Conservation (phyloP, 2,329 filamentous ascomycete genomes). For the Fusarium sp. region DNA sequence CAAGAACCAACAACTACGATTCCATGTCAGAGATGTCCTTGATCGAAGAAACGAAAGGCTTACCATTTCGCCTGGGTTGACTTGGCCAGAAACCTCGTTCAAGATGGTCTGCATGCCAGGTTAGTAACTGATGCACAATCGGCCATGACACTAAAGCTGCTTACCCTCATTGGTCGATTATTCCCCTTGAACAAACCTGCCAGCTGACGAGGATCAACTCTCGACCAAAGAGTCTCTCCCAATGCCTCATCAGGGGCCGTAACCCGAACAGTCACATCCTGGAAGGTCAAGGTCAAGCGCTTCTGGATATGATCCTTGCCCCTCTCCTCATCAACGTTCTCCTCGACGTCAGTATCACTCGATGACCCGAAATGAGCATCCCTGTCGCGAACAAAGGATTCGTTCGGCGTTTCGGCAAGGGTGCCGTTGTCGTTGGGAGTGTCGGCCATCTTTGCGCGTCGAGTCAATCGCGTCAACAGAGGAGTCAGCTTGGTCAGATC, state of each 20-base stretch:
- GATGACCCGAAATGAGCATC: constrained; percentile 21
- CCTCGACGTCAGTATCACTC: constrained; percentile 37
- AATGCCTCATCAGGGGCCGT: constrained; percentile 34
- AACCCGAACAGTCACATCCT: constrained; percentile 33
- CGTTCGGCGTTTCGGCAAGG: neutral
- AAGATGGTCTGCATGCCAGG: neutral
- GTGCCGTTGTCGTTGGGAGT: constrained; percentile 6
- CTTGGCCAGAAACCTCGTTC: constrained; percentile 41
- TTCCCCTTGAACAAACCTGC: constrained; percentile 6
- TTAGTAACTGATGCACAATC: neutral
- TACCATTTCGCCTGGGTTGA: constrained; percentile 58
- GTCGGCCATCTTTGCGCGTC: constrained; percentile 5
- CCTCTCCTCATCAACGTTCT: constrained; percentile 21
- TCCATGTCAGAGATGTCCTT: neutral
- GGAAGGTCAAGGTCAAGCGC: constrained; percentile 36
- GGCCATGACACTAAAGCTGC: neutral
- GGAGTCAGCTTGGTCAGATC: neutral
- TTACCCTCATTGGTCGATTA: neutral
- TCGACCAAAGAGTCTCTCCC: constrained; percentile 40
- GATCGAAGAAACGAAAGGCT: neutral
- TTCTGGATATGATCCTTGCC: constrained; percentile 37
- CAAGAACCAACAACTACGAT: constrained; percentile 47
- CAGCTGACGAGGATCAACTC: constrained; percentile 36
- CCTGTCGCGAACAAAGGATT: neutral
- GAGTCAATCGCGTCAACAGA: neutral